Evolutionary conservation across 2,329 filamentous ascomycete species (phyloP).

Genomic region (Chrysoporthe austroafricana): DNA sequence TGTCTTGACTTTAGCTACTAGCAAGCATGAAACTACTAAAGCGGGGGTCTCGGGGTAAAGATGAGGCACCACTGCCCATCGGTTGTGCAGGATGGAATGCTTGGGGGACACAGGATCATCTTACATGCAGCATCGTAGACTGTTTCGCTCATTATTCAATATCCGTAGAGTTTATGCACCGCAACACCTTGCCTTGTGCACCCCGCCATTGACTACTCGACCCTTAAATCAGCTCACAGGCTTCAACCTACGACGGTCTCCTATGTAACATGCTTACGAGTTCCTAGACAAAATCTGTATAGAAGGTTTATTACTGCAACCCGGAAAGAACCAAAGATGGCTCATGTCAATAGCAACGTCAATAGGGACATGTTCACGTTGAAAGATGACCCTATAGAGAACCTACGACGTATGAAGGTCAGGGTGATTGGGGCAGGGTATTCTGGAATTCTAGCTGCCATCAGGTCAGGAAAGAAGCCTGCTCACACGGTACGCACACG

Average conservation of each 20-base stretch:
- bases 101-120: constrained; percentile 11
- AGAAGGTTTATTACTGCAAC: not conserved
- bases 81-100: not conserved
- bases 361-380: constrained; percentile 30
- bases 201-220: not conserved
- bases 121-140: not conserved
- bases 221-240: not conserved
- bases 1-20: not conserved
- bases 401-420: constrained; percentile 39
- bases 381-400: constrained; percentile 39
- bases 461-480: constrained; percentile 31
- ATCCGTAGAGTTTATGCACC: not conserved
- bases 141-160: not conserved
- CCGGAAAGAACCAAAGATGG: constrained; percentile 1
- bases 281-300: not conserved
- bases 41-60: not conserved
- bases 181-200: not conserved
- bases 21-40: constrained; percentile 5
- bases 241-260: not conserved
- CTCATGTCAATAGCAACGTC: not conserved
- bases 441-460: constrained; percentile 33
- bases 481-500: not conserved
- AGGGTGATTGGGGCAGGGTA: constrained; percentile 32
- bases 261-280: not conserved
- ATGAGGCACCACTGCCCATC: not conserved